Evolutionary conservation across 1,284 basidiomycete species (phyloP).

Genomic region (Leccinum pallidistipes): DNA sequence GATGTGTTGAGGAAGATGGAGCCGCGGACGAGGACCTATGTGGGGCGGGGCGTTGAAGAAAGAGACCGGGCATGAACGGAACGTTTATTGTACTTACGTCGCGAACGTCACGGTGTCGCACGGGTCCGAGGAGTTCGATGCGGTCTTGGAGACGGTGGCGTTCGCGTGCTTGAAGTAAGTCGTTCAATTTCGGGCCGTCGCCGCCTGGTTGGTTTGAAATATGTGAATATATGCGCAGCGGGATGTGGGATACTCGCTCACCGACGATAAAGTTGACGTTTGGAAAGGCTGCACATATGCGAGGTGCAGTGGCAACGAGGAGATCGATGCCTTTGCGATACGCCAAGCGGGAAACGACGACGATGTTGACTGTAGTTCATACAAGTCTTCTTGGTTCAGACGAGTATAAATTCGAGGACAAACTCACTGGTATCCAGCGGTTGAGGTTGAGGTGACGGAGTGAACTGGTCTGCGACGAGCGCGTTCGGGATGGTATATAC

Average conservation of each 20-base stretch:
- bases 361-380: conserved; percentile 74
- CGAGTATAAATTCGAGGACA: neutral
- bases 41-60: neutral
- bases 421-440: conserved; percentile 61
- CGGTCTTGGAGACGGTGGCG: conserved; percentile 87
- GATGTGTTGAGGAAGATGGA: conserved; percentile 96
- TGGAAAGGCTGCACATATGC: conserved; percentile 83
- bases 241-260: conserved; percentile 32
- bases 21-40: conserved; percentile 77
- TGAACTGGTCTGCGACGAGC: conserved; percentile 86
- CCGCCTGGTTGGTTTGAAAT: conserved; percentile 55
- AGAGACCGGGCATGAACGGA: neutral
- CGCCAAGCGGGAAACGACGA: conserved; percentile 92
- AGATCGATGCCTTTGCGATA: conserved; percentile 98
- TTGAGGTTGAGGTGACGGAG: conserved; percentile 52
- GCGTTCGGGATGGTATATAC: conserved; percentile 96
- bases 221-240: neutral
- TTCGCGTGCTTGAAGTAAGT: conserved; percentile 95
- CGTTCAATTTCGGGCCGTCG: conserved; percentile 93
- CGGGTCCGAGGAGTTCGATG: conserved; percentile 84
- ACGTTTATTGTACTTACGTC: conserved; percentile 50
- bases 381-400: neutral
- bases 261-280: conserved; percentile 90
- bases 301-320: conserved; percentile 88
- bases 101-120: conserved; percentile 81